Evolutionary conservation across 768 basidiomycete genomes (phyloP).

Genomic region (Lenzites betulinus): DNA sequence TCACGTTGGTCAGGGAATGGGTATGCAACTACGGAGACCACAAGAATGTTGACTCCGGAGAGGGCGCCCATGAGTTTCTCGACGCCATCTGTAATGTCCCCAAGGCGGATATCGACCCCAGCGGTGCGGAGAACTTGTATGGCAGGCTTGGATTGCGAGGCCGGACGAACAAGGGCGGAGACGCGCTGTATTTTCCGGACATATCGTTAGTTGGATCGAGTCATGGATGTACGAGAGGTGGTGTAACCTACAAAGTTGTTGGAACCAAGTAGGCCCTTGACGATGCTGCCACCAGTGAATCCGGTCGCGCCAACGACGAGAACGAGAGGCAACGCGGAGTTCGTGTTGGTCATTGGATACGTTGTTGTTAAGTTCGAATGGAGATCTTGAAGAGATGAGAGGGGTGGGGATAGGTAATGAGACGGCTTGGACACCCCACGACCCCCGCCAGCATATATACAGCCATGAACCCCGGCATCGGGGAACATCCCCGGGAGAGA

Average conservation of each 20-base stretch:
- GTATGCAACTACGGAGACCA: slow-evolving; percentile 5
- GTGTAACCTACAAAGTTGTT: slow-evolving; percentile 19
- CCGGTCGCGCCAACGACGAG: slow-evolving; percentile 23
- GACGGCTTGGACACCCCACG: too few species aligned
- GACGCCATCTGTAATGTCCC: slow-evolving; percentile 13
- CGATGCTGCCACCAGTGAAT: slow-evolving; percentile 22
- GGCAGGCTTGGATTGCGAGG: slow-evolving; percentile 19
- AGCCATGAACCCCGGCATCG: too few species aligned
- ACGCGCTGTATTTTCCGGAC: too few species aligned
- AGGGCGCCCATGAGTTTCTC: slow-evolving; percentile 18
- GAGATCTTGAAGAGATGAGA: too few species aligned
- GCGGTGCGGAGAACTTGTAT: not conserved
- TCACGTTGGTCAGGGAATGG: not conserved
- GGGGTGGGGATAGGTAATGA: too few species aligned
- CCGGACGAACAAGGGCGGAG: not conserved
- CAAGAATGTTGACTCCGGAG: slow-evolving; percentile 20
- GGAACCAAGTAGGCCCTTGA: slow-evolving; percentile 17
- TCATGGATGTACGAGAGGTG: too few species aligned
- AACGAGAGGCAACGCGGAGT: too few species aligned
- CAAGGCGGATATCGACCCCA: slow-evolving; percentile 22
- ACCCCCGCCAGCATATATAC: too few species aligned
- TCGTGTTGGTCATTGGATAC: too few species aligned
- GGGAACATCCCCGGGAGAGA: too few species aligned
- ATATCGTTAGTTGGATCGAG: too few species aligned
- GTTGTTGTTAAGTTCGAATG: too few species aligned